Base-by-base conservation (phyloP, 2,329 filamentous ascomycete genomes). In the Phyllosticta citriasiana region DNA sequence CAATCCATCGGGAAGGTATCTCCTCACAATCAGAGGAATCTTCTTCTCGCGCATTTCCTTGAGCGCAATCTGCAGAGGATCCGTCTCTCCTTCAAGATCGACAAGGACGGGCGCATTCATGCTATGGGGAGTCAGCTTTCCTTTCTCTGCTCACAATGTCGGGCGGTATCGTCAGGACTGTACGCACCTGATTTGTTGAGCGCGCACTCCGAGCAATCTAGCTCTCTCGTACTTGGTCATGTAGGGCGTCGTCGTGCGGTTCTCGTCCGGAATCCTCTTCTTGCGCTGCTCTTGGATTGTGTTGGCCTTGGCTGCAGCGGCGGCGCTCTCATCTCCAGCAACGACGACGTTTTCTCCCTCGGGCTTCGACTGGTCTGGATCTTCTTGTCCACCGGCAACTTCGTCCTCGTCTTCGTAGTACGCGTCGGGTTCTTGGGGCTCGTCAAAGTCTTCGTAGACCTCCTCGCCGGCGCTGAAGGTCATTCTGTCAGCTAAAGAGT, bases 151-250 rank as follows among this genome's bases (percentile, higher is more conserved):
- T 30, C 47, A 4, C 24, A 19, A 53, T 51, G 7, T 25, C 30
- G 22, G 51, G 27, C 22, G 26, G 27, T 12, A 2, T 4, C 4
- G 19, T 6, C 24, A 19, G 9, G 54, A 30, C 16, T 53, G 22
- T 16, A 68, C 84, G 60, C 76, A 95, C 91, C 91, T 97, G 72
- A 99, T 97, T 77, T 99, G 94, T 72, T 97, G 77, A 51, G 94
- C 94, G 67, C 94, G 83, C 51, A 94, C 97, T 55, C 94, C 94
- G 65, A 99, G 78, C 63, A 99, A 93, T 71, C 94, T 86, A 65
- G 94, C 94, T 68, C 87, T 85, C 81, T 99, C 94, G 77, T 99
- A 99, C 79, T 99, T 99, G 67, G 94, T 99, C 93, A 99, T 96
- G 78, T 97, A 99, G 2, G 93, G 94, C 27, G 94, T 99, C 8